Evolutionary conservation across 768 basidiomycete genomes (phyloP), one percentile per base, ranked within the genome.

Genomic region (Phaffia australis): DNA sequence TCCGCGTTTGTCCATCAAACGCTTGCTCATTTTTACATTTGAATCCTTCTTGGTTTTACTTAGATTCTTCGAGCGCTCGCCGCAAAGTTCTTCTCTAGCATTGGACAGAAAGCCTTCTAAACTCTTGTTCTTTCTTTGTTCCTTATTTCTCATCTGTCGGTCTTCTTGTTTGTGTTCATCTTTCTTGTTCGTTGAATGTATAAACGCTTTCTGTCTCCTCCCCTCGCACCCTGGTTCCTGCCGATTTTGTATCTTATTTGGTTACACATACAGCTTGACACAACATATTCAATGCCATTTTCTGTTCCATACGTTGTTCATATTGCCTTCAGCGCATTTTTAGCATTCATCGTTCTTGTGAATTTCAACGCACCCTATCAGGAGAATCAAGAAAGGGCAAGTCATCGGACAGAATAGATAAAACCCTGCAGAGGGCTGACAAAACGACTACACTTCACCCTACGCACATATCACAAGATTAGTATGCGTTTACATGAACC

Each of bases 41-140:
- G 50, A 2, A 19, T 30, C 16, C 51, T 50, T 60, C 11, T 58
- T 23, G 49, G 46, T 15, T 56, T 21, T 57, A 19, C 58, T 47
- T 19, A 93, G 89, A 85, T 93, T 72, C 77, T 93, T 59, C 84
- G 84, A 29, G 87, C 86, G 23, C 75, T 92, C 50, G 89, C 89
- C 3, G 78, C 87, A 75, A 92, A 93, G 76, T 86, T 91, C 23
- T 66, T 66, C 30, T 27, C 47, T 15, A 66, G 58, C 11, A 23
- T 66, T 2, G 65, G 65, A 1, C 46, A 46, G 2, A n/a, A 60
- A 1, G 59, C 59, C 4, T 42, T 42, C 35, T 42, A 42, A 11
- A 5, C 11, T 42, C 35, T 11, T 5, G 35, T 42, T 5, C 11
- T 11, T 30, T 27, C 29, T n/a, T 46, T 49, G 18, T 27, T 42